Base-by-base conservation (phyloP, 2,329 filamentous ascomycete genomes). In the Fusarium verticillioides region DNA sequence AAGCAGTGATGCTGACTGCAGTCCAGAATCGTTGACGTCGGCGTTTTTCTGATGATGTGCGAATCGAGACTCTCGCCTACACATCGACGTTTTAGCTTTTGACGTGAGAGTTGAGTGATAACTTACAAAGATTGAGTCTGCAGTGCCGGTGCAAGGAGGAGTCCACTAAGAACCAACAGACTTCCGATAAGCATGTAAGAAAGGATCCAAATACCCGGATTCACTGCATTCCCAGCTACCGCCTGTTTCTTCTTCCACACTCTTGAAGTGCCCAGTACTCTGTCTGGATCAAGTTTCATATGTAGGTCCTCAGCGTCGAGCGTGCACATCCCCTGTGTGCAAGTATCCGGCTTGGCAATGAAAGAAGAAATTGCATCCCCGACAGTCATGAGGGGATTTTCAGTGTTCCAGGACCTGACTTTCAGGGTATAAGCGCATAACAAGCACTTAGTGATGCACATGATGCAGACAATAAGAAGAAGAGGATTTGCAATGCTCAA, bases 21-120 rank as follows among this genome's bases (percentile, higher is more conserved):
- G 32, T 2, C 47, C 47, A 7, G 30, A 2, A 26, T 34, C 47
- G 1, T 23, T 50, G n/a, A 50, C 9, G 2, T 52, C 30, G 16
- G 47, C 47, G 16, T 36, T 52, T 11, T 26, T 52, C 16, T 52
- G 47, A 7, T 52, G 47, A 52, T 36, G 47, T 7, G n/a, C 16
- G 11, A 52, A 36, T 36, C 47, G 16, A 0, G 47, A 52, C 47
- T 36, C 47, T 36, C 47, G 15, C n/a, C 47, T 52, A 7, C 8
- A 15, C 0, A 19, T 2, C 8, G 0, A 18, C 3, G 3, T 32
- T 21, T 23, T 23, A 36, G 21, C 2, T 10, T 11, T 23, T 13
- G 7, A 18, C 7, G 3, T 9, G 16, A 26, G 42, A 18, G 7
- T 11, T 23, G 26, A 34, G 30, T 19, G 5, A 2, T 1, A 11